phyloP scores from a whole-genome alignment of 2,329 filamentous ascomycete genomes.

The Aspergillus luchuensis region DNA sequence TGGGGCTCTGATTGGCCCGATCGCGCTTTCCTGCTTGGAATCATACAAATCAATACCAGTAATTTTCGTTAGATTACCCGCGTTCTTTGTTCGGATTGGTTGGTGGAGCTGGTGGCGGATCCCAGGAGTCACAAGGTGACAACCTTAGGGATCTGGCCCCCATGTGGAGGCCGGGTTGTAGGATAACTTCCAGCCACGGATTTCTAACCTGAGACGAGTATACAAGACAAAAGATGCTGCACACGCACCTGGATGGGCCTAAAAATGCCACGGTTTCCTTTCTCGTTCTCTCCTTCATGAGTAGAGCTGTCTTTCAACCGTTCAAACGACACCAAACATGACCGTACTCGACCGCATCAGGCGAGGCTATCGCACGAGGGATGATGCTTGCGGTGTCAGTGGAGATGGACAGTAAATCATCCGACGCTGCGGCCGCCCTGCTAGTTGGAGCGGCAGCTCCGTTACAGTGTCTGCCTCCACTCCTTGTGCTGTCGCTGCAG shows the following conservation, averaged over 20 bases:
- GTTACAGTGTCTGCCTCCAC: background rate
- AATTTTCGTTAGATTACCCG: too few relatives aligned
- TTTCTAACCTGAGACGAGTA: background rate
- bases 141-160: background rate
- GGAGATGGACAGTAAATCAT: background rate
- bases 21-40: too few relatives aligned
- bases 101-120: too few relatives aligned
- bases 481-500: slow-evolving; percentile 3
- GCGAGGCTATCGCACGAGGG: too few relatives aligned
- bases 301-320: too few relatives aligned
- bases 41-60: too few relatives aligned
- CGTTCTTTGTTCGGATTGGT: too few relatives aligned
- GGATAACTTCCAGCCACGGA: background rate
- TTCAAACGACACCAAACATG: too few relatives aligned
- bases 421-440: background rate
- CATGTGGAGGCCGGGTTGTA: too few relatives aligned
- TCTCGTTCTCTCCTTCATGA: background rate
- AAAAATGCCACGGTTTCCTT: too few relatives aligned
- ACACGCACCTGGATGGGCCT: background rate
- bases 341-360: too few relatives aligned
- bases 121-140: background rate
- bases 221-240: background rate
- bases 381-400: background rate
- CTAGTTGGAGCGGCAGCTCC: background rate
- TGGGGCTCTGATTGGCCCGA: background rate